Percentiles rank a stretch among this genome's conserved stretches.
Evolutionary conservation across 2,329 filamentous ascomycete species (phyloP).

Genomic region (Hymenoscyphus repandus): DNA sequence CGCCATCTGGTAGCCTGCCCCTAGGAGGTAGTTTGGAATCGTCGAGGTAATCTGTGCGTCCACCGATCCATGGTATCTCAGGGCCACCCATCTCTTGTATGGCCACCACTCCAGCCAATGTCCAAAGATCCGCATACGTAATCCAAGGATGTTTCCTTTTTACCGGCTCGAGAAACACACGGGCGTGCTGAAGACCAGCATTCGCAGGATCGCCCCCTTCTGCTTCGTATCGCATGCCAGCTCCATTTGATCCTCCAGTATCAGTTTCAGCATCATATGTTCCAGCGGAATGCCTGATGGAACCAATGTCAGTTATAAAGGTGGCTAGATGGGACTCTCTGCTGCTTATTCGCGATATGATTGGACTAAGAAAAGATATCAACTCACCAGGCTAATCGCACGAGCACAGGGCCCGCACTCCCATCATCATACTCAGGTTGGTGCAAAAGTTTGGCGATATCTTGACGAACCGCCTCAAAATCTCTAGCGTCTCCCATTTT

Average conservation of each 20-base stretch:
- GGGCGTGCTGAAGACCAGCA: constrained; percentile 58
- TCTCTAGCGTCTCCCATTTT: constrained; percentile 53
- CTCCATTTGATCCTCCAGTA: constrained; percentile 60
- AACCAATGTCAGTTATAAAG: constrained; percentile 5
- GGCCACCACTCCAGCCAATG: constrained; percentile 53
- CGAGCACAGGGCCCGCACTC: constrained; percentile 57
- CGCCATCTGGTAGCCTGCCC: constrained; percentile 50
- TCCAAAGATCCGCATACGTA: constrained; percentile 63
- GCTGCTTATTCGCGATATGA: neutral
- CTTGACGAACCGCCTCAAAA: constrained; percentile 52
- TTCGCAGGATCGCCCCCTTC: constrained; percentile 62
- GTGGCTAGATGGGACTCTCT: neutral
- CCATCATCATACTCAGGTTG: constrained; percentile 63
- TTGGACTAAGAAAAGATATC: neutral
- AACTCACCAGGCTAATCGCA: constrained; percentile 55
- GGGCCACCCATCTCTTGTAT: constrained; percentile 57
- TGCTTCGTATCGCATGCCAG: constrained; percentile 60
- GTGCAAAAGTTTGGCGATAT: constrained; percentile 47
- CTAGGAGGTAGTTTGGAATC: constrained; percentile 53
- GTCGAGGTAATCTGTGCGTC: constrained; percentile 57
- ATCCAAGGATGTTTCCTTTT: constrained; percentile 57
- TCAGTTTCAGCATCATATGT: constrained; percentile 55
- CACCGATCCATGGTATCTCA: constrained; percentile 48
- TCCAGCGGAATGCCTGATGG: constrained; percentile 52
- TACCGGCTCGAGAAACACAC: constrained; percentile 58